These are phyloP conservation scores for Corrigiola litoralis DNA, from an alignment of 179 eudicot species.

Conservation along the genomic window DNA sequence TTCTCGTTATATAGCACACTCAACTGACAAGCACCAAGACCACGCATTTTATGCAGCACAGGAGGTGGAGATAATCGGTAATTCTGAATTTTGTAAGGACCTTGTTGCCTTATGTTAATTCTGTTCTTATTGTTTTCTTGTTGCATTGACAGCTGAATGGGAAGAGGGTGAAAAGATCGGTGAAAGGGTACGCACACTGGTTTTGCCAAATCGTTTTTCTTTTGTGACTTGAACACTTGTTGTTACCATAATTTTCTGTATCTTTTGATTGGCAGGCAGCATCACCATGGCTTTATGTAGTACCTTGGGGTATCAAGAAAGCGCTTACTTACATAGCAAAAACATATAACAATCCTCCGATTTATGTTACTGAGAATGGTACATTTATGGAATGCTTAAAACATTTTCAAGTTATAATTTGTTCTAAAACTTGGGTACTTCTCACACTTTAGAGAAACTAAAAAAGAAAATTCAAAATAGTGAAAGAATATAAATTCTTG, in stretches of 20 bases:
- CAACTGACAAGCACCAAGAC: conserved; percentile 29
- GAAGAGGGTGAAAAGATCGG: conserved; percentile 72
- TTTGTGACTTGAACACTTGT: neutral
- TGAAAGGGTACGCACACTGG: conserved; percentile 47
- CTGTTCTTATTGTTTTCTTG: conserved; percentile 17
- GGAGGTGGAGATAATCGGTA: conserved; percentile 69
- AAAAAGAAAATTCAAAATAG: neutral
- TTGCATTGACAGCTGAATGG: conserved; percentile 64
- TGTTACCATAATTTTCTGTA: neutral
- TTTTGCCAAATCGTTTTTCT: neutral
- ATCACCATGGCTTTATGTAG: conserved; percentile 82
- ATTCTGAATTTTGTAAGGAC: conserved; percentile 1
- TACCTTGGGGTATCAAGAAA: conserved; percentile 87
- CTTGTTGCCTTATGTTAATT: conserved; percentile 2
- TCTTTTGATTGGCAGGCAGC: conserved; percentile 59
- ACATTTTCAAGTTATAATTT: no score
- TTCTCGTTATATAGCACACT: conserved; percentile 56
- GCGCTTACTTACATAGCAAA: conserved; percentile 43
- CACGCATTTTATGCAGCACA: conserved; percentile 50
- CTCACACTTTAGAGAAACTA: no score
- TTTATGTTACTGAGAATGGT: conserved; percentile 81
- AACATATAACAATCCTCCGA: conserved; percentile 56
- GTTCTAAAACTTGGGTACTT: neutral
- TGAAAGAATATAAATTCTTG: neutral
- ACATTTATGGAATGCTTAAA: no score